Conservation (phyloP, 2,329 filamentous ascomycete genomes). For the Aschersonia sp. region DNA sequence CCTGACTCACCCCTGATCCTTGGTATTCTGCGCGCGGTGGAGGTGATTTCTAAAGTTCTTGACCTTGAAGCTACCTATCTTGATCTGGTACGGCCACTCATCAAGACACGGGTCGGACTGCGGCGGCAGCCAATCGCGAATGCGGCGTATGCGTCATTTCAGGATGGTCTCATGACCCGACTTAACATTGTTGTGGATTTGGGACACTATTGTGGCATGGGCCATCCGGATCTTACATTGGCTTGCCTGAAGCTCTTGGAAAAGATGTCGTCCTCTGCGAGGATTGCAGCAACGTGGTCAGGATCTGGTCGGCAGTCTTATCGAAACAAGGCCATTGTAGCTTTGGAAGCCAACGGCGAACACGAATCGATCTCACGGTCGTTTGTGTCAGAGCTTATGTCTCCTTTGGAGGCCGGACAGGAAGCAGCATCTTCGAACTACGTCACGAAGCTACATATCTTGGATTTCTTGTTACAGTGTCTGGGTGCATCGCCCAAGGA, state of each 20-base stretch:
- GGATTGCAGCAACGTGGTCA: constrained; percentile 56
- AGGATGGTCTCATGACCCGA: constrained; percentile 78
- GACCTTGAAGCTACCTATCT: constrained; percentile 85
- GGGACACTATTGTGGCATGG: constrained; percentile 74
- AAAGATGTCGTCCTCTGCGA: constrained; percentile 72
- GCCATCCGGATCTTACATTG: constrained; percentile 67
- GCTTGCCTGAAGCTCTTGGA: constrained; percentile 71
- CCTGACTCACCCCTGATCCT: constrained; percentile 71
- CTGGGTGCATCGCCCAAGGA: constrained; percentile 59
- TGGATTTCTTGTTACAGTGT: constrained; percentile 76
- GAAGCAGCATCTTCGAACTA: constrained; percentile 60
- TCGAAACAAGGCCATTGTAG: constrained; percentile 74
- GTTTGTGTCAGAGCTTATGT: constrained; percentile 54
- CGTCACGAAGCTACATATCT: constrained; percentile 66
- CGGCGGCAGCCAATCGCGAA: constrained; percentile 47
- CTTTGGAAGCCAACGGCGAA: constrained; percentile 71
- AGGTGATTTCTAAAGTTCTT: constrained; percentile 71
- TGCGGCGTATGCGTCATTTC: constrained; percentile 71
- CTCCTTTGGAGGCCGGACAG: constrained; percentile 57
- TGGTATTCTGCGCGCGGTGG: constrained; percentile 64
- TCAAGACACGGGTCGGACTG: constrained; percentile 50
- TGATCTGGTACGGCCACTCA: constrained; percentile 68
- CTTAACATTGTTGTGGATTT: constrained; percentile 68
- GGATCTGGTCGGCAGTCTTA: constrained; percentile 47
- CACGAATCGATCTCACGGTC: constrained; percentile 66